phyloP scores from a whole-genome alignment of 495 filamentous ascomycete species.

The Aspergillus kassunensis region DNA sequence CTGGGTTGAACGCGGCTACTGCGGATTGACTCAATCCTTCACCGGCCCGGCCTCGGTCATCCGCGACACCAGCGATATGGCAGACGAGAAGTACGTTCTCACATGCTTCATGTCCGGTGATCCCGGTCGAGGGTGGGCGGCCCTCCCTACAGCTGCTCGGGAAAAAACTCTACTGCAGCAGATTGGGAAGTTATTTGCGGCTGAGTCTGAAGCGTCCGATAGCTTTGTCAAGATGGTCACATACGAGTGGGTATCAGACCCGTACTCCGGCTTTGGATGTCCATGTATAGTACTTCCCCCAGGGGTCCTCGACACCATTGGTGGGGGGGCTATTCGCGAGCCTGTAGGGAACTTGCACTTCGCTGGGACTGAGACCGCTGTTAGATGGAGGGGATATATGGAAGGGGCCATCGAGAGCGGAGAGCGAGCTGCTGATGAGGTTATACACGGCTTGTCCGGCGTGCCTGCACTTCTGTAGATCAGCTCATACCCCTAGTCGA shows the following conservation, averaged over 20 bases:
- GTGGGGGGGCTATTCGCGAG: conserved; percentile 17
- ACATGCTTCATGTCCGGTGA: conserved; percentile 40
- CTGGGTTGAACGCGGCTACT: conserved; percentile 34
- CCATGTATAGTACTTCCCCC: conserved; percentile 22
- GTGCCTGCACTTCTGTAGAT: neutral
- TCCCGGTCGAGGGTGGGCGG: conserved; percentile 28
- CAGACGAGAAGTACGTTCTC: conserved; percentile 31
- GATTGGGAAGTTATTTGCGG: conserved; percentile 8
- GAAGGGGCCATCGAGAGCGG: conserved; percentile 41
- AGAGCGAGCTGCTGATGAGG: conserved; percentile 32
- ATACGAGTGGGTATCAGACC: conserved; percentile 29
- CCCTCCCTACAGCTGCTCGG: conserved; percentile 13
- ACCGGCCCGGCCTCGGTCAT: conserved; percentile 34
- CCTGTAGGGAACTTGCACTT: conserved; percentile 38
- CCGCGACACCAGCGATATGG: conserved; percentile 35
- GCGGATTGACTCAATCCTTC: conserved; percentile 31
- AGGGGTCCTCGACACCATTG: conserved; percentile 19
- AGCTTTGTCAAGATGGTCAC: conserved; percentile 18
- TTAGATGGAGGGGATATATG: conserved; percentile 46
- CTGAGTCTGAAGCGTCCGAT: neutral
- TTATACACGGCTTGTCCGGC: conserved; percentile 13
- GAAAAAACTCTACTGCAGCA: conserved; percentile 8
- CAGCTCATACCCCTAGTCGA: too few relatives aligned
- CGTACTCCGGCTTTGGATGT: conserved; percentile 19
- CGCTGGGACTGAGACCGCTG: conserved; percentile 39